Evolutionary conservation across 352 stramenopile genomes (phyloP).

Genomic region (Phytopythium mirpurense): DNA sequence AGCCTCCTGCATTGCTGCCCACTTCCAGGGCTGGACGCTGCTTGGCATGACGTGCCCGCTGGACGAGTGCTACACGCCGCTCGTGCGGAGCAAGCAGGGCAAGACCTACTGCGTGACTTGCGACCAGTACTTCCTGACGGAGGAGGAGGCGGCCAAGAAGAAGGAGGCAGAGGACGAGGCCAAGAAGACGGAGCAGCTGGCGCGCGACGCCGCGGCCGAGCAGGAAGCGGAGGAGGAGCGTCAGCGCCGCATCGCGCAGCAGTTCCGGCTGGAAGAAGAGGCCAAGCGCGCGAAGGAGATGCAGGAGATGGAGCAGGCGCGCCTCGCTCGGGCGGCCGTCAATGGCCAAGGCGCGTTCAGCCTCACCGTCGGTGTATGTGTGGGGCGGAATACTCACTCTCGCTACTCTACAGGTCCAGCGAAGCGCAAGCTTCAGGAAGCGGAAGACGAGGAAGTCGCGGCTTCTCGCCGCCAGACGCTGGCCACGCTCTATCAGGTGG

Average conservation of each 20-base stretch:
- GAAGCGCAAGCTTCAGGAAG: slow-evolving; percentile 47
- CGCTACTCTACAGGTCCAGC: slow-evolving; percentile 5
- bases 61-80: slow-evolving; percentile 68
- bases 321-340: slow-evolving; percentile 1
- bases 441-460: slow-evolving; percentile 38
- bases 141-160: slow-evolving; percentile 60
- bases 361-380: neutral
- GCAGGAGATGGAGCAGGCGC: slow-evolving; percentile 27
- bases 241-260: slow-evolving; percentile 46
- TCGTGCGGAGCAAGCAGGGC: slow-evolving; percentile 73
- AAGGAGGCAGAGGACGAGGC: slow-evolving; percentile 27
- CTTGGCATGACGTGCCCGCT: slow-evolving; percentile 59
- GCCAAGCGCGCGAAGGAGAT: slow-evolving; percentile 45
- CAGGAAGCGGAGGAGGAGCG: slow-evolving; percentile 33
- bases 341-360: slow-evolving; percentile 23
- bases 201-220: slow-evolving; percentile 26
- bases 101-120: slow-evolving; percentile 81
- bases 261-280: slow-evolving; percentile 66
- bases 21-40: slow-evolving; percentile 65
- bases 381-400: no score
- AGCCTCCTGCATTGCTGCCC: neutral
- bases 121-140: slow-evolving; percentile 66
- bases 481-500: slow-evolving; percentile 63
- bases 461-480: slow-evolving; percentile 52
- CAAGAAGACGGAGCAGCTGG: slow-evolving; percentile 17